Conservation (phyloP, 2,329 filamentous ascomycete species). For the Sporothrix dimorphospora region DNA sequence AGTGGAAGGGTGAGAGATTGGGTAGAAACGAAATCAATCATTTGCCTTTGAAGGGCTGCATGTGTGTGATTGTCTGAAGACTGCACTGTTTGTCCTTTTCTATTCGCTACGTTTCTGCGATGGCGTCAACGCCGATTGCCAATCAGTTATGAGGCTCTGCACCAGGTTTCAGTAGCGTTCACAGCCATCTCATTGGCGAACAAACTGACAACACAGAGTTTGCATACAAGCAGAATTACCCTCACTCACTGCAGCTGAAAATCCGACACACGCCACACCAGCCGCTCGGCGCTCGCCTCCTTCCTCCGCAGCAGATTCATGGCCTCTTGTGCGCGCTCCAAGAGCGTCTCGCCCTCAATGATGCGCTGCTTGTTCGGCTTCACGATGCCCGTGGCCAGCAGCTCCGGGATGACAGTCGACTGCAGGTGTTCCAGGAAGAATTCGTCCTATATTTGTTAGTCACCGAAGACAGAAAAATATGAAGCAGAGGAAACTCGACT, state of each 20-base stretch:
- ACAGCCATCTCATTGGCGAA: too few relatives aligned
- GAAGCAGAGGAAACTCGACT: too few relatives aligned
- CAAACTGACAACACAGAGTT: too few relatives aligned
- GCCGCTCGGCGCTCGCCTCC: conserved; percentile 2
- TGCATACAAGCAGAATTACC: too few relatives aligned
- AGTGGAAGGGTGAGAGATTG: too few relatives aligned
- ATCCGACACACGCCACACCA: conserved; percentile 14
- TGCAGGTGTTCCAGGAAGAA: conserved; percentile 20
- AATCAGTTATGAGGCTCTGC: too few relatives aligned
- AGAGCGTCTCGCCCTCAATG: not conserved
- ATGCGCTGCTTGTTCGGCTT: conserved; percentile 22
- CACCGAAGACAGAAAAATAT: not conserved
- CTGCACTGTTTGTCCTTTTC: not conserved
- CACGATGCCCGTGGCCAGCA: not conserved
- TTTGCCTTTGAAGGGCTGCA: too few relatives aligned
- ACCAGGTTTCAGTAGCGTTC: too few relatives aligned
- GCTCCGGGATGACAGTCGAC: not conserved
- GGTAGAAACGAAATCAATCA: too few relatives aligned
- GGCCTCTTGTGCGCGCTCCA: conserved; percentile 9
- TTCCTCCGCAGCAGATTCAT: conserved; percentile 2
- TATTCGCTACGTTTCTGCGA: not conserved
- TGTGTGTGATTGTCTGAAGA: too few relatives aligned
- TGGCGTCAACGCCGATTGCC: too few relatives aligned
- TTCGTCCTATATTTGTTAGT: not conserved
- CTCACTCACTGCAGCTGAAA: not conserved